Conservation (phyloP, 768 basidiomycete genomes). For the Amanita muscaria region DNA sequence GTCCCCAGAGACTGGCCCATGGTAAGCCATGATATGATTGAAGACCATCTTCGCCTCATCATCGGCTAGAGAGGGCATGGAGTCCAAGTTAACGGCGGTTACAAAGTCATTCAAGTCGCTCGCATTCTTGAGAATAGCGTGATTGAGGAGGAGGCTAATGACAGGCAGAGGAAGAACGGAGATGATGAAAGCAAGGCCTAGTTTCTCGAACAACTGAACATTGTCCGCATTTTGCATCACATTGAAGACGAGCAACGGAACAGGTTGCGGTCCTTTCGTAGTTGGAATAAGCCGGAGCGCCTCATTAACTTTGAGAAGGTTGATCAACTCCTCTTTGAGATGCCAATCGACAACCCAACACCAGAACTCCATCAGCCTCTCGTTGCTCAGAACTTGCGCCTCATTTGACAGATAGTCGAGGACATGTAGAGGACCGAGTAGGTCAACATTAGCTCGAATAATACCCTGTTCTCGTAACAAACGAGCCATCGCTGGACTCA, state of each 20-base stretch:
- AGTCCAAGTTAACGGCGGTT: neutral
- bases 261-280: conserved; percentile 18
- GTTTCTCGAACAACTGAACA: conserved; percentile 15
- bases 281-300: conserved; percentile 27
- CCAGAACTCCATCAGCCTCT: conserved; percentile 38
- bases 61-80: neutral
- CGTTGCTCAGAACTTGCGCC: conserved; percentile 13
- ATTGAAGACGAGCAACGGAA: conserved; percentile 21
- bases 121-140: conserved; percentile 13
- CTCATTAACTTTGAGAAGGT: neutral
- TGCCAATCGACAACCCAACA: conserved; percentile 26
- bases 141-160: conserved; percentile 13
- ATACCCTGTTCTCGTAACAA: conserved; percentile 18
- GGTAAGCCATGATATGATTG: neutral
- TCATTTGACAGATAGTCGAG: conserved; percentile 14
- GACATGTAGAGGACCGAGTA: conserved; percentile 19
- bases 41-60: conserved; percentile 1
- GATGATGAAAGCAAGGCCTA: conserved; percentile 29
- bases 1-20: neutral
- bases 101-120: conserved; percentile 1
- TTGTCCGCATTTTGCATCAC: conserved; percentile 15
- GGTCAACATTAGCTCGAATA: conserved; percentile 22
- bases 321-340: neutral
- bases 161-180: conserved; percentile 16
- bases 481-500: conserved; percentile 18